Evolutionary conservation across 2,329 filamentous ascomycete species (phyloP).

Genomic region (Aspergillus floridensis): DNA sequence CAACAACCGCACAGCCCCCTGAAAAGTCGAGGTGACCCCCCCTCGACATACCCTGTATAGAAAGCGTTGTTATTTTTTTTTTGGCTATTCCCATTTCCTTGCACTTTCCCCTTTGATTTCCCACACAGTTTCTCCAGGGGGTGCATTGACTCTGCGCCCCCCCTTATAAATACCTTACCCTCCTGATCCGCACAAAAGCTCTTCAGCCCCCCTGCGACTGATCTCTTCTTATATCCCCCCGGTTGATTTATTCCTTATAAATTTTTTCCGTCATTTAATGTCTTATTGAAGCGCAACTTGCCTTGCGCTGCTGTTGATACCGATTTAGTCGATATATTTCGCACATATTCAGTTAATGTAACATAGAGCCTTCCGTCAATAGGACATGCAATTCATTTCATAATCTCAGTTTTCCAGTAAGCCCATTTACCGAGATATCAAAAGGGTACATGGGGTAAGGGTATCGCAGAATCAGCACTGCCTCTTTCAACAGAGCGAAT

Average conservation of each 20-base stretch:
- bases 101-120: neutral
- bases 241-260: neutral
- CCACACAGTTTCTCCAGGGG: neutral
- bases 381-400: neutral
- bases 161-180: neutral
- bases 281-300: neutral
- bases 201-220: neutral
- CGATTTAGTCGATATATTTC: neutral
- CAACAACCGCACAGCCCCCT: slow-evolving; percentile 4
- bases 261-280: neutral
- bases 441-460: too few relatives aligned
- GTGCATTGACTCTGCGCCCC: neutral
- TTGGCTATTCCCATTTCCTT: neutral
- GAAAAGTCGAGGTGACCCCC: neutral
- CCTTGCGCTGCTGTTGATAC: neutral
- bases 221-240: neutral
- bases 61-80: neutral
- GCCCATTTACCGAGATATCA: too few relatives aligned
- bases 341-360: neutral
- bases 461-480: too few relatives aligned
- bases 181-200: slow-evolving; percentile 4
- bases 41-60: slow-evolving; percentile 5
- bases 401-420: too few relatives aligned
- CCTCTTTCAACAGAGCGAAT: too few relatives aligned
- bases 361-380: neutral